phyloP scores from a whole-genome alignment of 2,329 filamentous ascomycete genomes.

The Talaromyces albobiverticillius region DNA sequence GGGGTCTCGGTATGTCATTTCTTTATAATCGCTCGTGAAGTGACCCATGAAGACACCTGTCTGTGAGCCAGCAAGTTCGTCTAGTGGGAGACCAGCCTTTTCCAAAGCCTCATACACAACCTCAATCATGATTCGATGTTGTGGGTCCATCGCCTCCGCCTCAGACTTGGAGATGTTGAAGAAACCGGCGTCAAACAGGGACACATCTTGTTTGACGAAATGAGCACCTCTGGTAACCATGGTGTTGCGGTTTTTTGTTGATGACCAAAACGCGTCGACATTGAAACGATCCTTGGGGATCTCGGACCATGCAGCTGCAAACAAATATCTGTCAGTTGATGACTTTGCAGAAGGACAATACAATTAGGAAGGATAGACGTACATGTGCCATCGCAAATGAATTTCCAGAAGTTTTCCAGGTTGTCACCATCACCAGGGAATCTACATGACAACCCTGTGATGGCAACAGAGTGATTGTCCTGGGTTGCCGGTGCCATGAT shows the following conservation, averaged over 20 bases:
- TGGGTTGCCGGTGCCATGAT: too few relatives aligned
- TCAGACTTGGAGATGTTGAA: conserved; percentile 2
- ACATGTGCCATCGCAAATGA: too few relatives aligned
- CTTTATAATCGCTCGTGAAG: conserved; percentile 15
- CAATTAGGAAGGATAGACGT: too few relatives aligned
- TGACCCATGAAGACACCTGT: too few relatives aligned
- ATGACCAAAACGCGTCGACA: not conserved
- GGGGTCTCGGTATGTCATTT: conserved; percentile 27
- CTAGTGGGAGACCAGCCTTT: conserved; percentile 18
- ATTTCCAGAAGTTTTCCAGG: too few relatives aligned
- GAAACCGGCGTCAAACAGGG: conserved; percentile 29
- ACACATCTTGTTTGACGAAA: conserved; percentile 20
- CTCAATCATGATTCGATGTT: conserved; percentile 19
- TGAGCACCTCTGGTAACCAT: not conserved
- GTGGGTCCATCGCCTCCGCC: conserved; percentile 9
- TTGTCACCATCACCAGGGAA: too few relatives aligned
- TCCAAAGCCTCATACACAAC: conserved; percentile 40
- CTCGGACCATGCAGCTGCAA: too few relatives aligned
- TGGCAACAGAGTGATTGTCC: too few relatives aligned
- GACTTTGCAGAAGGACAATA: too few relatives aligned
- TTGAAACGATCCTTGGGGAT: not conserved
- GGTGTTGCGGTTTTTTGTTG: conserved; percentile 1
- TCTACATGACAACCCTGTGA: too few relatives aligned
- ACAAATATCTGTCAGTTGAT: too few relatives aligned
- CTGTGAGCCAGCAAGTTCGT: conserved; percentile 20